Evolutionary conservation across 495 filamentous ascomycete species (phyloP), one percentile per base, ranked within the genome.

Genomic region (Neurospora sp.): DNA sequence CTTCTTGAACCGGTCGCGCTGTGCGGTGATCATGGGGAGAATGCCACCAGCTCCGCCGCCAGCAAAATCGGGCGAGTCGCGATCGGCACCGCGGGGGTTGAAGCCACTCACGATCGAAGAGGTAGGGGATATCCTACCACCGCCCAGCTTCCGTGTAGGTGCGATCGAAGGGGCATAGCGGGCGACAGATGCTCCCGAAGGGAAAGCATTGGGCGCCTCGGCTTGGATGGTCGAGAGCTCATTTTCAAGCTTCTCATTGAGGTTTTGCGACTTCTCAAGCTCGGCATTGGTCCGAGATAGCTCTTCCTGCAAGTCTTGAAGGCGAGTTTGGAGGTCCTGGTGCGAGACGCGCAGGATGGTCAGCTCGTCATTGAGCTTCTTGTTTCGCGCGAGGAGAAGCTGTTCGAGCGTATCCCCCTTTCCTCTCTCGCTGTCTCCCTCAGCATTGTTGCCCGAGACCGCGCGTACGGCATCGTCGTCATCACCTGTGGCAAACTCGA

Each of bases 31-130:
- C 96, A 99, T 99, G 37, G 96, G 96, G 37, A 99, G 85, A 74
- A 99, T 97, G 23, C 94, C 94, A 3, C 92, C 93, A 38, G 93
- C 93, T 70, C 92, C 93, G 10, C 93, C 93, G 18, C 92, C 88
- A 10, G 91, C 85, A 23, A 79, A 77, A 20, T 94, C 92, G 8
- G 91, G 90, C 74, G 92, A 89, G 18, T 92, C 92, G 7, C 54
- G 54, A 66, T 66, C 54, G 54, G 27, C 12, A 66, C 54, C 54
- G 44, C 82, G 88, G 11, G 91, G 88, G 81, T 97, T 93, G 81
- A 97, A 94, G 31, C 96, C 96, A 66, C 94, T 97, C 75, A 99
- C 98, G 76, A 98, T 98, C 14, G 96, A 98, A 6, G 94, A 97
- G 20, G 96, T 98, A 14, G 96, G 96, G 11, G 96, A 98, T n/a